Evolutionary conservation across 108 stramenopile species (phyloP).

Genomic region (Fragilaria radians): DNA sequence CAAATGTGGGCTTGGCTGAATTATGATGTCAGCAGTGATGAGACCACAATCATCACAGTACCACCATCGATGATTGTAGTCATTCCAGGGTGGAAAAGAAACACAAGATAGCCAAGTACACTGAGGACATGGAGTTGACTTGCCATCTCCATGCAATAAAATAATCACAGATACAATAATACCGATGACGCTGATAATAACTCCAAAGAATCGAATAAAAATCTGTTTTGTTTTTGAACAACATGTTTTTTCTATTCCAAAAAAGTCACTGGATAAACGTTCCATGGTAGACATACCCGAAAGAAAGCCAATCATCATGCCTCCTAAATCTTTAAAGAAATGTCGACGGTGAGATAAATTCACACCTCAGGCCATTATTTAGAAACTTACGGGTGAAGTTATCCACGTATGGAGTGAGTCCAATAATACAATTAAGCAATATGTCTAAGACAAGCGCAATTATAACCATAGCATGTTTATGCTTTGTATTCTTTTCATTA

Average conservation of each 20-base stretch:
- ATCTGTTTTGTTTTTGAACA: conserved; percentile 42
- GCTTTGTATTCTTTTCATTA: conserved; percentile 56
- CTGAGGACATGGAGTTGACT: conserved; percentile 62
- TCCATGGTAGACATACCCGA: conserved; percentile 79
- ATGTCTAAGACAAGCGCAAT: conserved; percentile 70
- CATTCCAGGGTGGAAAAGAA: conserved; percentile 75
- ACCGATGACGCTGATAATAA: conserved; percentile 47
- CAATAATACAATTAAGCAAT: conserved; percentile 73
- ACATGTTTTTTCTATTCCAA: conserved; percentile 58
- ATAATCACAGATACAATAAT: conserved; percentile 51
- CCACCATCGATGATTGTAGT: conserved; percentile 75
- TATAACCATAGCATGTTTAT: conserved; percentile 64
- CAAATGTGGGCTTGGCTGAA: conserved; percentile 44
- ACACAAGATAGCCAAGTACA: conserved; percentile 73
- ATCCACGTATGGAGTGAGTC: conserved; percentile 83
- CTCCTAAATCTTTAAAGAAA: too few relatives aligned
- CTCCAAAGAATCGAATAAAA: conserved; percentile 56
- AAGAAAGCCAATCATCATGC: conserved; percentile 67
- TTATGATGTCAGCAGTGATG: conserved; percentile 63
- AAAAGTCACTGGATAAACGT: conserved; percentile 59
- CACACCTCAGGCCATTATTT: conserved; percentile 11
- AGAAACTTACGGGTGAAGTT: conserved; percentile 60
- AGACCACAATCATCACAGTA: conserved; percentile 83
- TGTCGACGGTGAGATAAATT: neutral
- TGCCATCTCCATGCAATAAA: conserved; percentile 54